Conservation (phyloP, 352 stramenopile genomes). For the Phytophthora aleatoria region DNA sequence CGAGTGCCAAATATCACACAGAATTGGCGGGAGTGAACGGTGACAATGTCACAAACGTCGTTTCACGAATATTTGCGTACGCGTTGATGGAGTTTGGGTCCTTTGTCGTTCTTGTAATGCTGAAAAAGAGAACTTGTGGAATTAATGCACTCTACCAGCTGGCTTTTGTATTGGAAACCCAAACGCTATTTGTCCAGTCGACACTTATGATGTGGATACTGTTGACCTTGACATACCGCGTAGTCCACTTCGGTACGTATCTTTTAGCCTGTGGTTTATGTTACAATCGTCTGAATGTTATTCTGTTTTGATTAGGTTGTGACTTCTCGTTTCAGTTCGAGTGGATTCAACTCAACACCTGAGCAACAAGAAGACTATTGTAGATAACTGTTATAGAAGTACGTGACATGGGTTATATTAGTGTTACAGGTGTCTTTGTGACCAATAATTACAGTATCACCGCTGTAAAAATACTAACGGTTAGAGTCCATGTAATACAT, state of each 20-base stretch:
- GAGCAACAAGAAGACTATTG: neutral
- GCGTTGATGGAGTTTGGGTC: conserved; percentile 33
- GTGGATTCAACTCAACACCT: conserved; percentile 2
- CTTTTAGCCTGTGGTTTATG: neutral
- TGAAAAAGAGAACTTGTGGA: conserved; percentile 16
- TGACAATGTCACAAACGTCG: neutral
- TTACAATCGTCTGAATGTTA: neutral
- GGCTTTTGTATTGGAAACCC: conserved; percentile 45
- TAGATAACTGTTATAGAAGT: no score
- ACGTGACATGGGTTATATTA: no score
- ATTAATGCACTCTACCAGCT: conserved; percentile 35
- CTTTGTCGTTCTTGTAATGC: conserved; percentile 24
- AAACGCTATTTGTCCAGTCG: conserved; percentile 28
- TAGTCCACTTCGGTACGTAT: conserved; percentile 36
- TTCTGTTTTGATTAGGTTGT: conserved; percentile 14
- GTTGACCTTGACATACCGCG: conserved; percentile 24
- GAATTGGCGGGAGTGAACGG: conserved; percentile 23
- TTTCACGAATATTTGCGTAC: conserved; percentile 31
- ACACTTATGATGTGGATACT: conserved; percentile 38
- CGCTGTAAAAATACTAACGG: no score
- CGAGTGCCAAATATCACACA: conserved; percentile 38
- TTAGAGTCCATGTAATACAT: no score
- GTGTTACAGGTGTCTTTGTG: no score
- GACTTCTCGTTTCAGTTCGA: conserved; percentile 30
- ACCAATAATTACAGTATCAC: no score